phyloP scores from a whole-genome alignment of 805 yeast genomes.

The Cyberlindnera meyerae region DNA sequence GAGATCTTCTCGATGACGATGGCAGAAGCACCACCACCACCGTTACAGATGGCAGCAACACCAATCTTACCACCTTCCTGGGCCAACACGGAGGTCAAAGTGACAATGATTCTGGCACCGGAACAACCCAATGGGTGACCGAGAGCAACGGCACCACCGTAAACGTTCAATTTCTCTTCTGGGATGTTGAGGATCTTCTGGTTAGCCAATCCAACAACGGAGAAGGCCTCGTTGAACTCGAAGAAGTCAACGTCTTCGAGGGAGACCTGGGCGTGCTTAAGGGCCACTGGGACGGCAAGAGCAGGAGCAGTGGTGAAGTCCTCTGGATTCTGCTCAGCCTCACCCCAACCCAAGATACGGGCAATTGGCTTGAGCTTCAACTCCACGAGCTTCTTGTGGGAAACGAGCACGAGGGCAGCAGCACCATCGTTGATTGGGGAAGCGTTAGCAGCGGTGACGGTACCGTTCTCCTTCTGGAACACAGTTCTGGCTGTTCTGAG shows the following conservation, averaged over 20 bases:
- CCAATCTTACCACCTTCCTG: conserved; percentile 90
- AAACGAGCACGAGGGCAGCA: conserved; percentile 87
- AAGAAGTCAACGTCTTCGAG: conserved; percentile 75
- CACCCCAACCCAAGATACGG: conserved; percentile 91
- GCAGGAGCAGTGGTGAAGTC: conserved; percentile 97
- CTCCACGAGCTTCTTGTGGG: conserved; percentile 80
- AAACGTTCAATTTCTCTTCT: conserved; percentile 68
- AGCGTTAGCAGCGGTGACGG: conserved; percentile 96
- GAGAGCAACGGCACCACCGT: conserved; percentile 94
- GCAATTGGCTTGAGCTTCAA: conserved; percentile 86
- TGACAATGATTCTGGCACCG: conserved; percentile 92
- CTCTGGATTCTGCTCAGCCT: conserved; percentile 92
- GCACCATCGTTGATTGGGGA: conserved; percentile 97
- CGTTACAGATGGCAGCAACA: conserved; percentile 95
- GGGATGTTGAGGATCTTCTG: conserved; percentile 63
- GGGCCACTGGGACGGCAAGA: conserved; percentile 92
- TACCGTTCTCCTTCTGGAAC: conserved; percentile 89
- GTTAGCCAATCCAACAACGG: conserved; percentile 93
- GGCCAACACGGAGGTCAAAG: conserved; percentile 69
- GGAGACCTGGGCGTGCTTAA: conserved; percentile 73
- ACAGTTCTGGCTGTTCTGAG: conserved; percentile 86
- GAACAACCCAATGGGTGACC: conserved; percentile 96
- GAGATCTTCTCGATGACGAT: conserved; percentile 72
- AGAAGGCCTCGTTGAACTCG: conserved; percentile 97
- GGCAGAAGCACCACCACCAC: conserved; percentile 99